Base-by-base conservation (phyloP, 2,329 filamentous ascomycete species). In the Chlorencoelia australis region DNA sequence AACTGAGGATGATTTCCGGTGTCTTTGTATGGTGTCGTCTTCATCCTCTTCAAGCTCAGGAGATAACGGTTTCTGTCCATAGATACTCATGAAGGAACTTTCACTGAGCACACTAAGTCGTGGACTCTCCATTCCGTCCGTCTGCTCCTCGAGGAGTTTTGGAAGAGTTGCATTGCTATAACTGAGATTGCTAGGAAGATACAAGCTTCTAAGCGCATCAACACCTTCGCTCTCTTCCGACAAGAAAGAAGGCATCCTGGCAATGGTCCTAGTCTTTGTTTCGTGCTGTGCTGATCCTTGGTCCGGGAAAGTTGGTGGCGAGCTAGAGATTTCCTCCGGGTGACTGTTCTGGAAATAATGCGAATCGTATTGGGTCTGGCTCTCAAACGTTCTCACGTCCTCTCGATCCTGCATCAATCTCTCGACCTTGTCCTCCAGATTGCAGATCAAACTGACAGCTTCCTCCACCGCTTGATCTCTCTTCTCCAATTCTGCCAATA, bases 391-490 rank as follows among this genome's bases (percentile, higher is more conserved):
- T 21, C 65, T 64, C 7, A 71, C 66, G 57, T 71, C 69, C 40
- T 68, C 63, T 19, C 69, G 63, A 46, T 79, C 74, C 31, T 60
- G 59, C 9, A 69, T 51, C 19, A 77, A 57, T 38, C 67, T 63
- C 19, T 75, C 69, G 1, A 79, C 56, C 43, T 67, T 67, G 5
- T 72, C 69, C 52, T 85, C 79, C 11, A 83, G 60, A 16, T 64
- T 63, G 33, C 80, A 70, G 44, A 85, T 85, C 63, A 83, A 75
- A 18, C 69, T 65, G 5, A 83, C 76, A 3, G 80, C 80, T 50
- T 85, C 79, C 43, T 78, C 73, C 2, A 85, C 66, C 4, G 79
- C 80, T 51, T 75, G 75, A 55, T 85, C 80, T 13, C 79, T 67
- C 58, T 76, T 76, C 44, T 81, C 74, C 35, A 83, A 52, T 53